Base-by-base conservation (phyloP, 1,139 yeast species). In the Saccharomyces hybrid region DNA sequence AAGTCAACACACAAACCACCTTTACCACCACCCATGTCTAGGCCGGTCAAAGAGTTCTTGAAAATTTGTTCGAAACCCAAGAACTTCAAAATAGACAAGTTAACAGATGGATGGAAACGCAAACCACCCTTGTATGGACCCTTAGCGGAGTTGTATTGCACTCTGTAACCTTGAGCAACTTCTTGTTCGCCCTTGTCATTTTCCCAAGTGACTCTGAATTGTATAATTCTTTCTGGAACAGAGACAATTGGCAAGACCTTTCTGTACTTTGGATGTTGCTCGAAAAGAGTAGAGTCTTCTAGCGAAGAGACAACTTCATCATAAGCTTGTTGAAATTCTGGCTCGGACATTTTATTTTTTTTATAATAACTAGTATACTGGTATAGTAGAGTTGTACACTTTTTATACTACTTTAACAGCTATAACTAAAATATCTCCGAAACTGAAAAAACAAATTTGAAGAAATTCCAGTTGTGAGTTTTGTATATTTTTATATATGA, bases 111-210 rank as follows among this genome's bases (percentile, higher is more conserved):
- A 79, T 93, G 98, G 84, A 93, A 87, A 77, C 99, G 85, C 67
- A 93, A 82, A 73, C 99, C 99, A 72, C 99, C 99, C 80, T 93
- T 93, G 88, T 88, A 93, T 67, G 99, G 99, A 73, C 99, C 99
- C 66, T 93, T 82, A 57, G 97, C 96, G 55, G 97, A 89, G 84
- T 90, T 93, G 82, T 88, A 93, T 79, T 93, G 99, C 61, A 93
- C 98, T 79, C 99, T 84, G 88, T 81, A 93, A 73, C 98, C 99
- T 66, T 90, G 84, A 83, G 95, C 93, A 64, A 91, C 96, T 78
- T 90, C 95, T 71, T 88, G 79, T 69, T 82, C 85, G 66, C 96
- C 96, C 67, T 84, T 78, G 79, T 91, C 99, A 71, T 91, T 89
- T 78, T 93, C 97, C 99, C 99, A 93, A 55, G 87, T 81, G 57